These are phyloP conservation scores for Marvania coccoides DNA, from an alignment of 139 green algal genomes.

Conservation along the genomic window DNA sequence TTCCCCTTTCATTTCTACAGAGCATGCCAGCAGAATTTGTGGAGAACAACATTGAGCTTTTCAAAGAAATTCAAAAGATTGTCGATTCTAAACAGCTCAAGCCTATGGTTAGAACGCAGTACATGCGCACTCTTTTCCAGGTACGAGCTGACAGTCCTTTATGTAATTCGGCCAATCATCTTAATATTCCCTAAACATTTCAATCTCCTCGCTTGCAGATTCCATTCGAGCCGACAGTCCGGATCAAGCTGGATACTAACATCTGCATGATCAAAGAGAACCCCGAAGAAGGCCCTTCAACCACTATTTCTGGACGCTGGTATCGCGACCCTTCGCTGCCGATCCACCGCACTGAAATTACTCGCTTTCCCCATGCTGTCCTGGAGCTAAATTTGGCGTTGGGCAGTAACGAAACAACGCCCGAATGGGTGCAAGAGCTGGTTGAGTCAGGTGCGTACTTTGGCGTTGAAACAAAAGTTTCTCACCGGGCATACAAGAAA, in stretches of 20 bases:
- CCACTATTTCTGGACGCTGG: constrained; percentile 30
- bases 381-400: constrained; percentile 90
- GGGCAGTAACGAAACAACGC: constrained; percentile 54
- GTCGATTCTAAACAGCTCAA: constrained; percentile 87
- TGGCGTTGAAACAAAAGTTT: too few species aligned
- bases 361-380: constrained; percentile 84
- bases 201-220: constrained; percentile 47
- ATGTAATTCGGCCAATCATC: neutral
- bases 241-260: constrained; percentile 89
- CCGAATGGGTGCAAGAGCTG: constrained; percentile 78
- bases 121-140: constrained; percentile 89
- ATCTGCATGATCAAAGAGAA: constrained; percentile 94
- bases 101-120: constrained; percentile 85
- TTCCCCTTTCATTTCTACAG: neutral
- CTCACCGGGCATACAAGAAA: too few species aligned
- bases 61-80: constrained; percentile 65
- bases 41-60: constrained; percentile 52
- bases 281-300: constrained; percentile 66
- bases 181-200: neutral
- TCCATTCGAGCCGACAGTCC: constrained; percentile 84
- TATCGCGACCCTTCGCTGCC: constrained; percentile 66
- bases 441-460: constrained; percentile 42
- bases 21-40: constrained; percentile 50
- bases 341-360: constrained; percentile 70
- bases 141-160: too few species aligned